These are phyloP conservation scores for Sclerotiophoma versabilis DNA, from an alignment of 2,329 filamentous ascomycete species.

Conservation along the genomic window DNA sequence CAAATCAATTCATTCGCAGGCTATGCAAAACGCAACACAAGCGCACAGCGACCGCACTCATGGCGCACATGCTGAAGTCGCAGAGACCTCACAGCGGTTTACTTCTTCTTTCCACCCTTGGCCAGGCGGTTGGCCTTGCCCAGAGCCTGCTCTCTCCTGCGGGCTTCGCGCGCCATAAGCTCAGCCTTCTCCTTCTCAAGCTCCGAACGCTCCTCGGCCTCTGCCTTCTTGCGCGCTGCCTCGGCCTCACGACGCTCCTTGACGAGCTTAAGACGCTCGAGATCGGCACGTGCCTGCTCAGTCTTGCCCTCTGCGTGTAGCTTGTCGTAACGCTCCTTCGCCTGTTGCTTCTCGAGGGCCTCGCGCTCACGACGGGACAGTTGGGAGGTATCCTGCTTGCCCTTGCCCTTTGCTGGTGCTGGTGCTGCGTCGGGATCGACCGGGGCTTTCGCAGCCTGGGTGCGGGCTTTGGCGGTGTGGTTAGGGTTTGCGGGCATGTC, in stretches of 20 bases:
- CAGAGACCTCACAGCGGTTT: conserved; percentile 1
- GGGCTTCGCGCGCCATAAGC: conserved; percentile 56
- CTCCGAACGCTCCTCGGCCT: conserved; percentile 59
- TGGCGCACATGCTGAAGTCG: neutral
- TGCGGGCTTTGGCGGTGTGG: conserved; percentile 72
- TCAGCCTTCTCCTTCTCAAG: conserved; percentile 64
- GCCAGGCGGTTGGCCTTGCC: conserved; percentile 55
- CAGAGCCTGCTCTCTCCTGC: conserved; percentile 56
- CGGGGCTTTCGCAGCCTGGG: conserved; percentile 68
- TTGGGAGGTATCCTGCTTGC: conserved; percentile 61
- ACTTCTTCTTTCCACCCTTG: conserved; percentile 51
- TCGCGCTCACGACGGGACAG: conserved; percentile 74
- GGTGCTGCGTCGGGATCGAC: conserved; percentile 54
- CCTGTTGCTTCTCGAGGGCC: conserved; percentile 83
- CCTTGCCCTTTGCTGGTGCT: conserved; percentile 61
- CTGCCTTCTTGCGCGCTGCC: conserved; percentile 78
- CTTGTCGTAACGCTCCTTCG: conserved; percentile 89
- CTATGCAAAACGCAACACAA: conserved; percentile 31
- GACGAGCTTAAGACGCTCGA: conserved; percentile 82
- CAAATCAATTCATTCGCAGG: conserved; percentile 27
- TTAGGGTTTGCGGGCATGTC: conserved; percentile 89
- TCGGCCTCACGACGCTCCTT: conserved; percentile 87
- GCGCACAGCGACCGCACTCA: neutral
- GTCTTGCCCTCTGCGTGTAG: conserved; percentile 95
- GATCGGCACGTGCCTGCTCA: conserved; percentile 88